Conservation (phyloP, 768 basidiomycete genomes). For the Udeniomyces megalosporus region DNA sequence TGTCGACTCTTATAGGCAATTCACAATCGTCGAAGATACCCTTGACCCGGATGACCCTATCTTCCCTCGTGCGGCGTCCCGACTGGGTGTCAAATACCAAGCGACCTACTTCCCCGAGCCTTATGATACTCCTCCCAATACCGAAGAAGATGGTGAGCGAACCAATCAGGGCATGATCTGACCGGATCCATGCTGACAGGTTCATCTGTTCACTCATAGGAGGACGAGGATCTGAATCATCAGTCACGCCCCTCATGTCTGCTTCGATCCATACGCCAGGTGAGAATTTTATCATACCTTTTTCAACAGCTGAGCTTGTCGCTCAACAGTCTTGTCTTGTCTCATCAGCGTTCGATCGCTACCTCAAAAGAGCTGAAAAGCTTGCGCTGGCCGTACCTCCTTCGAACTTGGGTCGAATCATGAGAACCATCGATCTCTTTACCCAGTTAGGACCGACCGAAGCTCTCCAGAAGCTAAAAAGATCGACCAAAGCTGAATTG, state of each 20-base stretch:
- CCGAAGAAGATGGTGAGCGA: background rate
- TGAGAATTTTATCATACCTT: background rate
- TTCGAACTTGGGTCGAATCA: background rate
- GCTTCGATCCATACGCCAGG: background rate
- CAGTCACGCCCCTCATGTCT: background rate
- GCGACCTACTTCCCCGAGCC: conserved; percentile 22
- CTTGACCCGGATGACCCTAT: conserved; percentile 92
- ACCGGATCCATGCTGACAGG: no score
- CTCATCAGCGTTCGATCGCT: background rate
- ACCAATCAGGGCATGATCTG: no score
- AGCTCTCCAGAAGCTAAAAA: background rate
- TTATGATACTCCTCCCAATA: background rate
- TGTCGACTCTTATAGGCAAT: no score
- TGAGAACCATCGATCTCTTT: conserved; percentile 4
- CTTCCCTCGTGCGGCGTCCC: conserved; percentile 80
- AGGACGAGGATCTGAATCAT: no score
- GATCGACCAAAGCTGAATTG: background rate
- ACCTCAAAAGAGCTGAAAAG: background rate
- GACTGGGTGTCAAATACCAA: conserved; percentile 78
- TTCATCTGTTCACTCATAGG: background rate
- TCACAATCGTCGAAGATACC: conserved; percentile 83
- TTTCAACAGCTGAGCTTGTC: background rate
- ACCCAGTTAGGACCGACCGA: background rate
- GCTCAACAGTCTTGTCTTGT: background rate
- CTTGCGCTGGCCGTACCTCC: background rate